A percentile compares a stretch with the other conserved stretches of the same genome.
Evolutionary conservation across 257 asterid species (phyloP).

Genomic region (Ophiorrhiza pumila): DNA sequence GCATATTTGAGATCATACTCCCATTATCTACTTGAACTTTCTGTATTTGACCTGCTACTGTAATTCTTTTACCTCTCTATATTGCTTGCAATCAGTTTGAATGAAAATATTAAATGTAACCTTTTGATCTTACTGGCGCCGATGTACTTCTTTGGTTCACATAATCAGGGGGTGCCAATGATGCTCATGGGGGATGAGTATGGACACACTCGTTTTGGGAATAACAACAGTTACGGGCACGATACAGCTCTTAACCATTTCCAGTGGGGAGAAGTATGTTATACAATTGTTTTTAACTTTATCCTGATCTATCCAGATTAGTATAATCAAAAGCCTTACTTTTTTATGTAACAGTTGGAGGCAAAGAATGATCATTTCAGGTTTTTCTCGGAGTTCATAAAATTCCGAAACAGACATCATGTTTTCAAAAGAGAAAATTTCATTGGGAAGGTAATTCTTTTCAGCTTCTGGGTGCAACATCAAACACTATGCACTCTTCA

Average conservation of each 20-base stretch:
- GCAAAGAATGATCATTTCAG: constrained; percentile 69
- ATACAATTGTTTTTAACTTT: constrained; percentile 8
- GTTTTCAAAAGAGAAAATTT: constrained; percentile 60
- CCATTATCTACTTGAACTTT: background rate
- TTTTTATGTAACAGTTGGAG: constrained; percentile 59
- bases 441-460: constrained; percentile 62
- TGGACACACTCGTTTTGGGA: constrained; percentile 90
- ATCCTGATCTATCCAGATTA: constrained; percentile 9
- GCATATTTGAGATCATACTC: background rate
- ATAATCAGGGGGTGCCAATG: constrained; percentile 89
- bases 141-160: constrained; percentile 23
- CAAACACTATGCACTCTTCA: background rate
- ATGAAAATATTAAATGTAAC: background rate
- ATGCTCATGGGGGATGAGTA: constrained; percentile 99
- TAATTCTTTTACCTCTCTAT: background rate
- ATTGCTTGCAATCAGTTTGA: background rate
- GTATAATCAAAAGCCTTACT: constrained; percentile 16
- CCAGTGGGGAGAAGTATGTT: constrained; percentile 84
- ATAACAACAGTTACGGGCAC: constrained; percentile 96
- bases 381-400: constrained; percentile 85
- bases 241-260: constrained; percentile 82
- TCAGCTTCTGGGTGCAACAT: constrained; percentile 6
- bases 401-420: constrained; percentile 55
- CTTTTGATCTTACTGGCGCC: background rate
- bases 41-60: background rate